These are phyloP conservation scores for Talaromyces sp. DNA, from an alignment of 2,329 filamentous ascomycete species.

Conservation along the genomic window DNA sequence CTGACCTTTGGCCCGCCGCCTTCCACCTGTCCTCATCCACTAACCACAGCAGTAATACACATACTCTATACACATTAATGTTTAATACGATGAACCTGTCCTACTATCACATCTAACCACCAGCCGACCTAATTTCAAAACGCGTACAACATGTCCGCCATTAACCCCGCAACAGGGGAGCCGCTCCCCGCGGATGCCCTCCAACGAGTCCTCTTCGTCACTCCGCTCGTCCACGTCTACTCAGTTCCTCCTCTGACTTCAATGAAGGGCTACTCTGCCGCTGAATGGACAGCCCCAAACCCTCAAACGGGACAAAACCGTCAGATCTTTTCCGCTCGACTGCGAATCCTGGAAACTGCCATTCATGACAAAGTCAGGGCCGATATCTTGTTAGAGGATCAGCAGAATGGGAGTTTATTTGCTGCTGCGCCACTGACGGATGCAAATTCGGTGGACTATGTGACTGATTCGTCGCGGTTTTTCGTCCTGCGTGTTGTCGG, in stretches of 20 bases:
- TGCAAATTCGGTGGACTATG: conserved; percentile 67
- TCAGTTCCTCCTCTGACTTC: conserved; percentile 76
- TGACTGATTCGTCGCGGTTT: conserved; percentile 76
- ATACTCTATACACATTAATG: neutral
- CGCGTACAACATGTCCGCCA: neutral
- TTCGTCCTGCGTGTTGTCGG: conserved; percentile 80
- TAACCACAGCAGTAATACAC: neutral
- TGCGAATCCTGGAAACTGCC: conserved; percentile 75
- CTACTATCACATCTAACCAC: neutral
- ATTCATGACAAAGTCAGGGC: conserved; percentile 62
- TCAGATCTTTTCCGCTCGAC: conserved; percentile 80
- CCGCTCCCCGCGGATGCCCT: conserved; percentile 72
- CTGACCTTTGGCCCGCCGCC: neutral
- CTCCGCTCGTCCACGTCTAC: conserved; percentile 76
- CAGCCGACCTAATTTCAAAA: neutral
- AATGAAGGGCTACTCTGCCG: conserved; percentile 74
- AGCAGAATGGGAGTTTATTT: conserved; percentile 69
- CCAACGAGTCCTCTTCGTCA: conserved; percentile 78
- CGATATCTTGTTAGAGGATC: conserved; percentile 76
- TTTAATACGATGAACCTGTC: neutral
- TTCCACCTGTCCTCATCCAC: neutral
- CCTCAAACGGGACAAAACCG: conserved; percentile 55
- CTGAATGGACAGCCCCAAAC: conserved; percentile 66
- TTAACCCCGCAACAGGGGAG: conserved; percentile 69
- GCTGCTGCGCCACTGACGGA: conserved; percentile 76